Evolutionary conservation across 2,329 filamentous ascomycete species (phyloP).

Genomic region (Aspergillus aculeatus): DNA sequence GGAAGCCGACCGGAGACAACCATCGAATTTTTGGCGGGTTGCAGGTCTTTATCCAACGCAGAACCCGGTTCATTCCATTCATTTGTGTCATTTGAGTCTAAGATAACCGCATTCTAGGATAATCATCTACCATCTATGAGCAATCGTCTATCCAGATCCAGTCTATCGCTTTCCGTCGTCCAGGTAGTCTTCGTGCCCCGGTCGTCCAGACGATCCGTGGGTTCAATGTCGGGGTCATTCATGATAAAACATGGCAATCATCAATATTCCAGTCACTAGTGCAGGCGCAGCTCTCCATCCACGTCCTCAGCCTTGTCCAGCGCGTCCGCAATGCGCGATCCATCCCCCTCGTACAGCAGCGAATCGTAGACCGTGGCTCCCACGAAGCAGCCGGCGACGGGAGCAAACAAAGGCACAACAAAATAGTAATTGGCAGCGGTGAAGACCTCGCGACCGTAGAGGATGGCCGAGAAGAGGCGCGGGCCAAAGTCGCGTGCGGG

Average conservation of each 20-base stretch:
- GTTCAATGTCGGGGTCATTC: not conserved
- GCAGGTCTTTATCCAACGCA: too few species aligned
- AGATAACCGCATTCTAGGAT: not conserved
- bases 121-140: not conserved
- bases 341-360: slow-evolving; percentile 29
- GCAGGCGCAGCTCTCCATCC: slow-evolving; percentile 23
- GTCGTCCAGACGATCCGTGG: not conserved
- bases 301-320: slow-evolving; percentile 24
- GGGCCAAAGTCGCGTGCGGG: slow-evolving; percentile 33
- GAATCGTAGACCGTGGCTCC: slow-evolving; percentile 30
- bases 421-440: slow-evolving; percentile 29
- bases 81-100: not conserved
- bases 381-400: slow-evolving; percentile 27
- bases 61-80: too few species aligned
- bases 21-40: too few species aligned
- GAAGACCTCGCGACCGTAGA: slow-evolving; percentile 33
- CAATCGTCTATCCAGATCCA: not conserved
- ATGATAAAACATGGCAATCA: not conserved
- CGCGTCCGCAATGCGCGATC: slow-evolving; percentile 30
- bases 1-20: too few species aligned
- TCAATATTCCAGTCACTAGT: slow-evolving; percentile 8
- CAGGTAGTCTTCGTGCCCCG: not conserved
- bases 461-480: slow-evolving; percentile 29
- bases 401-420: slow-evolving; percentile 29
- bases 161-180: not conserved